Conservation (phyloP, 1,139 yeast species). For the Lodderomyces parapsilosis region DNA sequence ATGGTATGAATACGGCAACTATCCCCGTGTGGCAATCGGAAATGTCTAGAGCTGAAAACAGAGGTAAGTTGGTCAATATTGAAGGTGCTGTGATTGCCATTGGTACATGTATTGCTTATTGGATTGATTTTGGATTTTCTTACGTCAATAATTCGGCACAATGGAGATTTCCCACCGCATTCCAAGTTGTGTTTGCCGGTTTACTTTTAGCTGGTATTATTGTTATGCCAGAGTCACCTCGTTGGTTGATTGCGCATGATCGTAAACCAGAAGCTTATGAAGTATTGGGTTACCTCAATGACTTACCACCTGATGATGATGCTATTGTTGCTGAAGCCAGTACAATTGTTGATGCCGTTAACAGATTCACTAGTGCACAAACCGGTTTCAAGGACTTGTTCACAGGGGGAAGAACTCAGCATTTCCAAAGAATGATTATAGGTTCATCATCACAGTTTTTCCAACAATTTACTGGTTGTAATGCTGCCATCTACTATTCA, state of each 20-base stretch:
- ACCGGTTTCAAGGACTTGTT: constrained; percentile 50
- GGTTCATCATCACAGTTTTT: constrained; percentile 62
- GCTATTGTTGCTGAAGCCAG: constrained; percentile 43
- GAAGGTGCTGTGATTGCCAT: constrained; percentile 73
- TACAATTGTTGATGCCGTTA: constrained; percentile 42
- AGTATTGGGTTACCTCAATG: constrained; percentile 42
- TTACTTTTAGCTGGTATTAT: constrained; percentile 35
- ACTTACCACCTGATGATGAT: constrained; percentile 40
- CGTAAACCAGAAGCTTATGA: constrained; percentile 49
- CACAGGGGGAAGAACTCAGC: constrained; percentile 58
- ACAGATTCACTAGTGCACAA: constrained; percentile 37
- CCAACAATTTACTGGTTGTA: constrained; percentile 65
- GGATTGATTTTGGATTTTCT: constrained; percentile 75
- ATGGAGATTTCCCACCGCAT: constrained; percentile 50
- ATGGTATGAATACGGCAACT: constrained; percentile 76
- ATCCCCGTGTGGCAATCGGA: constrained; percentile 84
- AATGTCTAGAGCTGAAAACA: constrained; percentile 65
- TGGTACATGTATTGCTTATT: constrained; percentile 72
- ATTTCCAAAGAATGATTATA: constrained; percentile 52
- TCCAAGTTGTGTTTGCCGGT: constrained; percentile 43
- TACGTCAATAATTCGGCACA: constrained; percentile 52
- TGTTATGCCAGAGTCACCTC: constrained; percentile 66
- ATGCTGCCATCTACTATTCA: constrained; percentile 67
- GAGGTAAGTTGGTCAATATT: constrained; percentile 69
- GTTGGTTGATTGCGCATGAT: constrained; percentile 64